phyloP scores from a whole-genome alignment of 2,329 filamentous ascomycete genomes.

The Aureobasidium vineae region DNA sequence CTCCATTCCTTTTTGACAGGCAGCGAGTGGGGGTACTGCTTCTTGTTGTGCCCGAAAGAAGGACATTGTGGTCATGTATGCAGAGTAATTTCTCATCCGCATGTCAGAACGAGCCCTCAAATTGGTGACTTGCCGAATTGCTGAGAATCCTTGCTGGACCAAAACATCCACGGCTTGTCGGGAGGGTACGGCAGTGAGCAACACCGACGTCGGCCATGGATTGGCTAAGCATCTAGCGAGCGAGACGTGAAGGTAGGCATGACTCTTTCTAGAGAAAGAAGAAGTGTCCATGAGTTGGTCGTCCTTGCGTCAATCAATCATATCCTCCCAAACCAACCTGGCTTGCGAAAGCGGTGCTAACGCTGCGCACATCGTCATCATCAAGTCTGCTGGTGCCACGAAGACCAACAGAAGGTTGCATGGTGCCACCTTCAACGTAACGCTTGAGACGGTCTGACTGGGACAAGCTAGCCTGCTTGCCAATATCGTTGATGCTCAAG shows the following conservation, averaged over 20 bases:
- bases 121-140: not conserved
- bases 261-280: slow-evolving; percentile 12
- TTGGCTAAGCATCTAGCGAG: not conserved
- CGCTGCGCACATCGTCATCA: slow-evolving; percentile 93
- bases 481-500: slow-evolving; percentile 68
- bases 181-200: slow-evolving; percentile 4
- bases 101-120: not conserved
- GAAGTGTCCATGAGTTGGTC: slow-evolving; percentile 10
- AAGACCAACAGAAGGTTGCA: slow-evolving; percentile 22
- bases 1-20: not conserved
- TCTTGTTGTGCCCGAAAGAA: not conserved
- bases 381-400: slow-evolving; percentile 60
- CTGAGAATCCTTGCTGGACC: slow-evolving; percentile 4
- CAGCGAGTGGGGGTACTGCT: slow-evolving; percentile 13
- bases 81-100: slow-evolving; percentile 9
- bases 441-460: slow-evolving; percentile 91
- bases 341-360: slow-evolving; percentile 95
- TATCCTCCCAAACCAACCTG: slow-evolving; percentile 60
- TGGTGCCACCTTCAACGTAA: slow-evolving; percentile 71
- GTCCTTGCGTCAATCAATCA: slow-evolving; percentile 33
- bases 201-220: slow-evolving; percentile 1
- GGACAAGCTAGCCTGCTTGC: slow-evolving; percentile 70
- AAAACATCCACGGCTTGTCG: not conserved
- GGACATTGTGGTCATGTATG: not conserved
- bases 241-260: slow-evolving; percentile 20